Conservation (phyloP, 2,329 filamentous ascomycete genomes). For the Boeremia exigua region DNA sequence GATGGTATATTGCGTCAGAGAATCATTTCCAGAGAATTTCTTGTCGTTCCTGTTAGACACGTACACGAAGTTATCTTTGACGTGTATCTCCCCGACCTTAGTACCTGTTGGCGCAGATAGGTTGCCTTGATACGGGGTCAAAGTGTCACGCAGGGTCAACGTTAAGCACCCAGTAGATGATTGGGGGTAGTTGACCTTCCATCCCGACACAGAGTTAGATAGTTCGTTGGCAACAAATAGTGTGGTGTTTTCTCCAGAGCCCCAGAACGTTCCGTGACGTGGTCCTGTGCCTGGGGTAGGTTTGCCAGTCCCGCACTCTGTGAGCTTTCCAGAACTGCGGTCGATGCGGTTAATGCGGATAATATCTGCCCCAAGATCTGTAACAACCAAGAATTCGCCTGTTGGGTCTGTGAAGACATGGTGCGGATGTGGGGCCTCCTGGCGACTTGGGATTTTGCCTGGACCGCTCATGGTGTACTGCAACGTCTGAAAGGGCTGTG, state of each 20-base stretch:
- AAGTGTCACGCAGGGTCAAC: conserved; percentile 37
- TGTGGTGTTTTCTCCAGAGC: conserved; percentile 30
- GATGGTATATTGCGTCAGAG: conserved; percentile 44
- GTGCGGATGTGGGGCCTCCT: conserved; percentile 64
- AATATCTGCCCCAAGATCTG: conserved; percentile 63
- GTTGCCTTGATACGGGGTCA: conserved; percentile 43
- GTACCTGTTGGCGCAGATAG: conserved; percentile 33
- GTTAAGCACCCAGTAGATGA: conserved; percentile 36
- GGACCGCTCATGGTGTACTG: conserved; percentile 41
- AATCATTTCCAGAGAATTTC: conserved; percentile 43
- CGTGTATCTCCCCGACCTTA: conserved; percentile 44
- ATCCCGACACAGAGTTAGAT: conserved; percentile 38
- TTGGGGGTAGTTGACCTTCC: conserved; percentile 38
- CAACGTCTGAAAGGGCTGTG: conserved; percentile 36
- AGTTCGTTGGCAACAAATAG: conserved; percentile 47
- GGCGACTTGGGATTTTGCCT: conserved; percentile 56
- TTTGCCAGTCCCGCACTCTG: conserved; percentile 52
- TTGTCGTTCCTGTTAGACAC: conserved; percentile 46
- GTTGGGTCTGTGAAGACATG: conserved; percentile 58
- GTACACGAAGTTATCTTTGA: conserved; percentile 44
- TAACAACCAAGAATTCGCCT: conserved; percentile 57
- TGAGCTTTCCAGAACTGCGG: conserved; percentile 53
- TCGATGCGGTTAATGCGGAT: conserved; percentile 62
- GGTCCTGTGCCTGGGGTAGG: conserved; percentile 59
- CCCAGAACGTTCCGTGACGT: conserved; percentile 61